A percentile compares a stretch with the other conserved stretches of the same genome.
These are phyloP conservation scores for Acacia acuminata DNA, from an alignment of 306 rosid species.

Conservation along the genomic window DNA sequence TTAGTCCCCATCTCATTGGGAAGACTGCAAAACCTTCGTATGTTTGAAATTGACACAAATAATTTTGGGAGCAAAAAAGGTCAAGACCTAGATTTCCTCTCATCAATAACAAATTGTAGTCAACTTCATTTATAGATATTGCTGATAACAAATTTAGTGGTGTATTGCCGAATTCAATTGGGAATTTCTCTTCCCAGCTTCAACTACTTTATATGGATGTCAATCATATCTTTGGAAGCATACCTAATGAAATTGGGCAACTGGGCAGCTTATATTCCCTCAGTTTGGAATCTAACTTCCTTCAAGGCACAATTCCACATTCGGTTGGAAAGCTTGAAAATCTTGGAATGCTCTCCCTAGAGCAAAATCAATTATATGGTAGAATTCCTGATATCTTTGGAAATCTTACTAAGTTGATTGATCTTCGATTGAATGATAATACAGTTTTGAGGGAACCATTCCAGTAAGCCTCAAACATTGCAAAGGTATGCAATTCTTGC, in stretches of 20 bases:
- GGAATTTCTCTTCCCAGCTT: slow-evolving; percentile 13
- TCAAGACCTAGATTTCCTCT: slow-evolving; percentile 17
- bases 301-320: slow-evolving; percentile 29
- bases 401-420: slow-evolving; percentile 17
- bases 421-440: not conserved
- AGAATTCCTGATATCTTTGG: slow-evolving; percentile 9
- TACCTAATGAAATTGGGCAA: slow-evolving; percentile 6
- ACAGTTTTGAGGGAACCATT: slow-evolving; percentile 9
- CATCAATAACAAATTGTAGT: slow-evolving; percentile 22
- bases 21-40: not conserved
- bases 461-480: slow-evolving; percentile 12
- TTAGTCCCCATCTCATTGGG: slow-evolving; percentile 17
- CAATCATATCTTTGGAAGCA: slow-evolving; percentile 28
- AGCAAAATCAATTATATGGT: not conserved
- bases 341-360: not conserved
- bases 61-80: slow-evolving; percentile 10
- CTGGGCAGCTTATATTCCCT: not conserved
- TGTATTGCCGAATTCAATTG: not conserved
- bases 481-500: not conserved
- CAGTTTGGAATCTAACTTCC: not conserved
- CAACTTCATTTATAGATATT: not conserved
- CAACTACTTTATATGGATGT: fast-evolving
- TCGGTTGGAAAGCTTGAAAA: slow-evolving; percentile 34
- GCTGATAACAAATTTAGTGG: not conserved
- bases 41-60: not conserved